Percentiles rank a stretch among this genome's conserved stretches.
These are phyloP conservation scores for Oxyria digyna DNA, from an alignment of 148 eudicot genomes.

Conservation along the genomic window DNA sequence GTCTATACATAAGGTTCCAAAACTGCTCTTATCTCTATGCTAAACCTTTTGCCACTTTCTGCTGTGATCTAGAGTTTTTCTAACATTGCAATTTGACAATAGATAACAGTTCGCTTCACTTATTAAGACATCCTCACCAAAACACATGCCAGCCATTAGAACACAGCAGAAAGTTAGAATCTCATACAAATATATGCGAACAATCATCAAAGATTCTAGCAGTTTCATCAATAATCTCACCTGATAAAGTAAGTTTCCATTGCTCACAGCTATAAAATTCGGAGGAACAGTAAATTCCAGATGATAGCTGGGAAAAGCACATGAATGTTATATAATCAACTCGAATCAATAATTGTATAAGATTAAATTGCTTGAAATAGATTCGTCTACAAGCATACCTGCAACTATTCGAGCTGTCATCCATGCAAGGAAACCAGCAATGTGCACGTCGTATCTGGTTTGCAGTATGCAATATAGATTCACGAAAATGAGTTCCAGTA, in stretches of 20 bases:
- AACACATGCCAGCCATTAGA: neutral
- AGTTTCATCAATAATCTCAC: conserved; percentile 24
- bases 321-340: conserved; percentile 8
- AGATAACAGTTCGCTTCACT: neutral
- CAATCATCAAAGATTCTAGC: neutral
- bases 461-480: conserved; percentile 65
- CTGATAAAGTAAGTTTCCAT: conserved; percentile 85
- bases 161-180: neutral
- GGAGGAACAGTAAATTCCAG: conserved; percentile 87
- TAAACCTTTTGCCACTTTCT: neutral
- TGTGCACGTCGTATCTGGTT: conserved; percentile 94
- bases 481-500: conserved; percentile 86
- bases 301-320: conserved; percentile 56
- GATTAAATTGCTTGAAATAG: conserved; percentile 4
- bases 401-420: conserved; percentile 77
- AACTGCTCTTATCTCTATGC: neutral
- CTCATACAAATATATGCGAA: neutral
- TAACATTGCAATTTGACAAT: neutral
- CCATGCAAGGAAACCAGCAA: conserved; percentile 99
- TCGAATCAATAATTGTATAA: conserved; percentile 1
- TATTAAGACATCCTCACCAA: neutral
- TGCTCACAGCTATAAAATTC: conserved; percentile 84
- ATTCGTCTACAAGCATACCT: conserved; percentile 56
- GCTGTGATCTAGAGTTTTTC: neutral
- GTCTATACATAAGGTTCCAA: no score